Conservation (phyloP, 2,329 filamentous ascomycete species). For the Cladosporium velox region DNA sequence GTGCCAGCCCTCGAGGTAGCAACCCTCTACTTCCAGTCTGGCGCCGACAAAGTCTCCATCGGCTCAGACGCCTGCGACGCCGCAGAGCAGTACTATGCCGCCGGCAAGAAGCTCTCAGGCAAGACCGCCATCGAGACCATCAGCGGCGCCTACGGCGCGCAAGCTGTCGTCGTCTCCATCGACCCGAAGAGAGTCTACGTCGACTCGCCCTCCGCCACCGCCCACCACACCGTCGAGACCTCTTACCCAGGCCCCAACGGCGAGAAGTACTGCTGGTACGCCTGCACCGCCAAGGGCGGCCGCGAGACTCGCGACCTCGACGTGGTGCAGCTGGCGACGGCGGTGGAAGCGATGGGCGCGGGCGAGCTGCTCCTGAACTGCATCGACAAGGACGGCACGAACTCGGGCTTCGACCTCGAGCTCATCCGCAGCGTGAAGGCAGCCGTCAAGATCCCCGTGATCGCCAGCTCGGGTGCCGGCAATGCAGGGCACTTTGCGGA, state of each 20-base stretch:
- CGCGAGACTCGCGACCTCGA: slow-evolving; percentile 93
- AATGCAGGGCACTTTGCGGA: slow-evolving; percentile 85
- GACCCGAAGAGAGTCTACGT: slow-evolving; percentile 94
- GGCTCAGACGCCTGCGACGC: slow-evolving; percentile 92
- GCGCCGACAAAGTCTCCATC: slow-evolving; percentile 96
- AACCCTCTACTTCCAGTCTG: slow-evolving; percentile 94
- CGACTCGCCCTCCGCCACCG: slow-evolving; percentile 64
- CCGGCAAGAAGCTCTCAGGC: slow-evolving; percentile 69
- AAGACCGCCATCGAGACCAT: slow-evolving; percentile 95
- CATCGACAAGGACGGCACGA: slow-evolving; percentile 95
- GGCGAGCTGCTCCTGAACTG: slow-evolving; percentile 96
- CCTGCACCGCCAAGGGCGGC: slow-evolving; percentile 94
- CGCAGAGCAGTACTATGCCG: slow-evolving; percentile 83
- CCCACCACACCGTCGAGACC: slow-evolving; percentile 75
- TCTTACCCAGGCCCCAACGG: slow-evolving; percentile 69
- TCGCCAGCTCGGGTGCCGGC: slow-evolving; percentile 90
- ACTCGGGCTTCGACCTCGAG: slow-evolving; percentile 91
- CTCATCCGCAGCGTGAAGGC: slow-evolving; percentile 84
- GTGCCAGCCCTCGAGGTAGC: slow-evolving; percentile 92
- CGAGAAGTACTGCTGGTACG: slow-evolving; percentile 89
- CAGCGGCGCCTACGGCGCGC: slow-evolving; percentile 87
- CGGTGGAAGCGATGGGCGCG: slow-evolving; percentile 92
- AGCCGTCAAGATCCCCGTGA: slow-evolving; percentile 88
- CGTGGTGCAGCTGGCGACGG: slow-evolving; percentile 81
- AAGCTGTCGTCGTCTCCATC: slow-evolving; percentile 93